Evolutionary conservation across 2,329 filamentous ascomycete genomes (phyloP).

Genomic region (Apiospora koreana): DNA sequence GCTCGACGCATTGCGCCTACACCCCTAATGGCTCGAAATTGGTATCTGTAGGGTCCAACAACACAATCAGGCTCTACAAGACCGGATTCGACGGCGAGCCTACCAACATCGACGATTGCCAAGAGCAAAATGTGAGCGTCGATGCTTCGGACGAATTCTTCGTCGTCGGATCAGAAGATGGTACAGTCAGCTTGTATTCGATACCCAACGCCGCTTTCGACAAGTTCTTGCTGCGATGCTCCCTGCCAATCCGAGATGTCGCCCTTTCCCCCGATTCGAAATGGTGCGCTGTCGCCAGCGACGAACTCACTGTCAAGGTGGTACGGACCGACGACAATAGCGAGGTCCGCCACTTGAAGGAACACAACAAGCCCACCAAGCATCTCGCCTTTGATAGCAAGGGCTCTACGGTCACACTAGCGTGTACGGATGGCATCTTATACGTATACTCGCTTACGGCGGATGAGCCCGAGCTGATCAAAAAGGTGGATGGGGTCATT

Average conservation of each 20-base stretch:
- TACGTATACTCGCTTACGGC: constrained; percentile 85
- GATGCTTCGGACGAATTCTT: constrained; percentile 79
- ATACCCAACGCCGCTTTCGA: constrained; percentile 74
- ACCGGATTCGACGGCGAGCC: constrained; percentile 93
- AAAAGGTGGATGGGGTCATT: constrained; percentile 85
- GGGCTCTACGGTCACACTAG: constrained; percentile 74
- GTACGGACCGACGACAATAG: constrained; percentile 80
- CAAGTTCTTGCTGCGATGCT: constrained; percentile 77
- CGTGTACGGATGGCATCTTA: constrained; percentile 84
- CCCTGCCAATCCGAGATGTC: constrained; percentile 85
- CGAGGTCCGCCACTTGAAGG: constrained; percentile 74
- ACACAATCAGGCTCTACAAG: constrained; percentile 88
- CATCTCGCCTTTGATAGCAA: constrained; percentile 86
- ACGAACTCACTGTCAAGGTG: constrained; percentile 88
- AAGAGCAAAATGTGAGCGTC: constrained; percentile 81
- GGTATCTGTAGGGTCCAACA: constrained; percentile 90
- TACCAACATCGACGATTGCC: constrained; percentile 85
- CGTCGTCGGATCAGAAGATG: constrained; percentile 88
- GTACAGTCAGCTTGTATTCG: constrained; percentile 93
- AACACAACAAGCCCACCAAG: constrained; percentile 86
- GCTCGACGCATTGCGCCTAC: constrained; percentile 84
- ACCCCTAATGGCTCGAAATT: constrained; percentile 85
- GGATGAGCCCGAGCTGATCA: constrained; percentile 78
- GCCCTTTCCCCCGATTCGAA: constrained; percentile 77
- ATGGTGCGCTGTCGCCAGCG: constrained; percentile 95